Percentiles rank a stretch among this genome's conserved stretches.
These are phyloP conservation scores for Cordyceps cateniannulata DNA, from an alignment of 2,329 filamentous ascomycete genomes.

Conservation along the genomic window DNA sequence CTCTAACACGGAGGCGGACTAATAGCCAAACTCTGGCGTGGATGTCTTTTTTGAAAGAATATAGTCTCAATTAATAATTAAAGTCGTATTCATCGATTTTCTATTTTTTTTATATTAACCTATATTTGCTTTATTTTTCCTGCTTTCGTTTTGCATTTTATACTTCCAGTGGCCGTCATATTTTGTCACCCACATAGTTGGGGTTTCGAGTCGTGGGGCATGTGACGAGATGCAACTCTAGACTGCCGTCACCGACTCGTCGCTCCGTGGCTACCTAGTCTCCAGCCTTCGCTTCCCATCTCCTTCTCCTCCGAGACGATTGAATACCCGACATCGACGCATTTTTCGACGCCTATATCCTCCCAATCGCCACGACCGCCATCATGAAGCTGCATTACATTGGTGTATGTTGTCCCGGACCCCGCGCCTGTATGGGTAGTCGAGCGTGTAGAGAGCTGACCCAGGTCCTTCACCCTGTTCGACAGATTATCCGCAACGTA, in stretches of 20 bases:
- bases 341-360: neutral
- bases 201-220: slow-evolving; percentile 11
- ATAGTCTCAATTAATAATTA: too few species aligned
- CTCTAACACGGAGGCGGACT: too few species aligned
- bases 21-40: too few species aligned
- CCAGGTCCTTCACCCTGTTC: neutral
- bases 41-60: too few species aligned
- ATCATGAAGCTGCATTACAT: slow-evolving; percentile 86
- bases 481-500: slow-evolving; percentile 75
- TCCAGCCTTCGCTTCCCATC: slow-evolving; percentile 4
- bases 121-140: too few species aligned
- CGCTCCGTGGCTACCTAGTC: neutral
- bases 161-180: too few species aligned
- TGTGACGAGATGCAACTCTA: slow-evolving; percentile 10
- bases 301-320: neutral
- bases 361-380: slow-evolving; percentile 14
- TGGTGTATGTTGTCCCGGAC: slow-evolving; percentile 53
- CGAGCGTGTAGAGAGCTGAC: slow-evolving; percentile 13
- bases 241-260: slow-evolving; percentile 11
- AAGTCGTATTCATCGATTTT: too few species aligned
- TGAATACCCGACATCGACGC: neutral
- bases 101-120: too few species aligned
- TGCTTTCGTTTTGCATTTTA: too few species aligned
- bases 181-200: neutral
- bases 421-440: slow-evolving; percentile 21